Conservation (phyloP, 352 stramenopile genomes). For the Thalassiosira mediterranea region DNA sequence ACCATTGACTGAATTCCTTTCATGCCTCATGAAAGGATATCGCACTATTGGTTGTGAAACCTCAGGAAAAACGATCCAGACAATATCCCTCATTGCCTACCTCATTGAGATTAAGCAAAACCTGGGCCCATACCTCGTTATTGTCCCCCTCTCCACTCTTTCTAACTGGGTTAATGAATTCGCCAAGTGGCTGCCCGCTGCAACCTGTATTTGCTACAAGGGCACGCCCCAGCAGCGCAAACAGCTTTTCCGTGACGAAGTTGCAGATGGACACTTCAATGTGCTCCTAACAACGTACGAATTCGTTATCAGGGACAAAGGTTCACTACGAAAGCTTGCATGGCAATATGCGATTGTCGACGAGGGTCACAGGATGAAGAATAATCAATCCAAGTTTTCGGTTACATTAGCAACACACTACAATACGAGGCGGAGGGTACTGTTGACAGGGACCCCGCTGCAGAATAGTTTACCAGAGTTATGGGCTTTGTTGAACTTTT, state of each 20-base stretch:
- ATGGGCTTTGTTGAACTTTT: constrained; percentile 97
- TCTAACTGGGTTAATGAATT: constrained; percentile 99
- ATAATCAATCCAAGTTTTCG: constrained; percentile 94
- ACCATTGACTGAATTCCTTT: no score
- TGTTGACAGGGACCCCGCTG: constrained; percentile 93
- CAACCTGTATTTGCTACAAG: constrained; percentile 80
- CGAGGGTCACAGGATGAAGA: constrained; percentile 98
- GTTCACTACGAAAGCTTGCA: constrained; percentile 91
- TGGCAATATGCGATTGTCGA: constrained; percentile 98
- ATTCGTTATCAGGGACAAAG: constrained; percentile 85
- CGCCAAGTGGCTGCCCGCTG: constrained; percentile 89
- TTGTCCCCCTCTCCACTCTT: constrained; percentile 97
- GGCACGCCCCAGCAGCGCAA: constrained; percentile 85
- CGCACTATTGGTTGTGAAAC: not conserved
- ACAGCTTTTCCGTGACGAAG: constrained; percentile 86
- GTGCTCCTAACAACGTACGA: constrained; percentile 98
- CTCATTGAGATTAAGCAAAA: constrained; percentile 87
- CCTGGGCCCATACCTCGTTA: constrained; percentile 96
- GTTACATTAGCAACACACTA: constrained; percentile 85
- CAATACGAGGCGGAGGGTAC: constrained; percentile 84
- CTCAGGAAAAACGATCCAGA: constrained; percentile 90
- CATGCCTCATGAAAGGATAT: not conserved
- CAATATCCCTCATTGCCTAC: constrained; percentile 97
- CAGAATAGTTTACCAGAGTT: constrained; percentile 98
- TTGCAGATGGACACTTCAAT: constrained; percentile 88